Evolutionary conservation across 2,329 filamentous ascomycete species (phyloP).

Genomic region (Cordyceps cateniannulata): DNA sequence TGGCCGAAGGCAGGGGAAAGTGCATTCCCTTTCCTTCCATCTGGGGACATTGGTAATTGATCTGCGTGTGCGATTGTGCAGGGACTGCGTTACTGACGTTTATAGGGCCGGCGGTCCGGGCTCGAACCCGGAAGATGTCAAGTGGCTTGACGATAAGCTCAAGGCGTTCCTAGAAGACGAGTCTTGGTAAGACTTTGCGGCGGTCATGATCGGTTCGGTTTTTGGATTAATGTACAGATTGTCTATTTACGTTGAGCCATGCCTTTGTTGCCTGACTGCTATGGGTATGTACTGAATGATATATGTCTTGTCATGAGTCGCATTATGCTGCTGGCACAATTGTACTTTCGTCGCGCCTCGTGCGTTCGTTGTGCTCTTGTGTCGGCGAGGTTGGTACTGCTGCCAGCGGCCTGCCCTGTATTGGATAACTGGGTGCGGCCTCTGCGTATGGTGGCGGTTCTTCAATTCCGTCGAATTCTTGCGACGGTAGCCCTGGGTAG

Average conservation of each 20-base stretch:
- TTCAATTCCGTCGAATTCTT: slow-evolving; percentile 2
- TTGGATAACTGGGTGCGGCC: neutral
- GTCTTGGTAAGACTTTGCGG: slow-evolving; percentile 6
- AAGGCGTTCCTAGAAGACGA: slow-evolving; percentile 34
- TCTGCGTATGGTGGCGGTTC: slow-evolving; percentile 7
- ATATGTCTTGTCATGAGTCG: neutral
- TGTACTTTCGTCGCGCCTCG: neutral
- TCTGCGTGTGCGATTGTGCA: neutral
- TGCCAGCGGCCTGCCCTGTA: neutral
- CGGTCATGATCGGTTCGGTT: neutral
- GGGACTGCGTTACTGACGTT: neutral
- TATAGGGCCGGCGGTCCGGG: slow-evolving; percentile 62
- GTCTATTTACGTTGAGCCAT: slow-evolving; percentile 5
- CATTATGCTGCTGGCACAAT: neutral
- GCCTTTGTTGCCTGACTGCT: neutral
- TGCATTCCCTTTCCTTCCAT: slow-evolving; percentile 34
- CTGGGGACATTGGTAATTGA: slow-evolving; percentile 33
- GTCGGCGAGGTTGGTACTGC: neutral
- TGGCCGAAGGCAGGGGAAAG: slow-evolving; percentile 27
- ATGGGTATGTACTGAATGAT: neutral
- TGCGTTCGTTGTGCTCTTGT: neutral
- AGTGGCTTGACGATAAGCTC: slow-evolving; percentile 63
- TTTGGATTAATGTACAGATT: neutral
- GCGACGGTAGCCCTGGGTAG: slow-evolving; percentile 1
- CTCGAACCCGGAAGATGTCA: slow-evolving; percentile 61